These are phyloP conservation scores for Tetrastigma voinierianum DNA, from an alignment of 164 flowering plant species.

Conservation along the genomic window DNA sequence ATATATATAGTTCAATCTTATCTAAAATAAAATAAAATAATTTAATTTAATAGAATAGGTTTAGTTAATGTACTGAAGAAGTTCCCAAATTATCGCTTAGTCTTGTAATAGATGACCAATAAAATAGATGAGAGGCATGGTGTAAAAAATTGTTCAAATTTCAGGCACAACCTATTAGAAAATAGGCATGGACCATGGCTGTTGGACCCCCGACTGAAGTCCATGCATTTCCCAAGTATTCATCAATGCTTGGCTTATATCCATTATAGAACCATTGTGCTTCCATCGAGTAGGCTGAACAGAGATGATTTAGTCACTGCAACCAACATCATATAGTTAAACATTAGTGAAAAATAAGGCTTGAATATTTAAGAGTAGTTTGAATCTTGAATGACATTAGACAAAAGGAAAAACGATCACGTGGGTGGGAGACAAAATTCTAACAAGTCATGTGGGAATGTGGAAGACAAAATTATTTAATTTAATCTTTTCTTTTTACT, in stretches of 20 bases:
- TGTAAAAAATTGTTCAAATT: slow-evolving; percentile 2
- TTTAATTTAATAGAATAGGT: no score
- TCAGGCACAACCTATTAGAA: not conserved
- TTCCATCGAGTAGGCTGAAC: slow-evolving; percentile 23
- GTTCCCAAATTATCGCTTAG: slow-evolving; percentile 7
- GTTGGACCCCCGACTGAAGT: slow-evolving; percentile 26
- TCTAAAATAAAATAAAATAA: no score
- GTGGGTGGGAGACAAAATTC: no score
- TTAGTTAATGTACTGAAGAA: not conserved
- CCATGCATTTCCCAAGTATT: slow-evolving; percentile 26
- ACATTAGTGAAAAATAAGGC: not conserved
- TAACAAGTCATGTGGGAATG: no score
- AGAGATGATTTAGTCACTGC: slow-evolving; percentile 26
- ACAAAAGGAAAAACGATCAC: no score
- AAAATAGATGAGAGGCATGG: slow-evolving; percentile 8
- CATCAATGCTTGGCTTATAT: slow-evolving; percentile 23
- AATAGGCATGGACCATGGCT: slow-evolving; percentile 18
- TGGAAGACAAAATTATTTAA: no score
- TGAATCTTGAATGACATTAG: no score
- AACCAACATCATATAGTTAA: not conserved
- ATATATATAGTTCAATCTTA: no score
- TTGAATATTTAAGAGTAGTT: no score
- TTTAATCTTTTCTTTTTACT: no score
- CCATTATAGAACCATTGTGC: slow-evolving; percentile 24
- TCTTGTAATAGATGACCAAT: slow-evolving; percentile 22